Percentiles rank a stretch among this genome's conserved stretches.
Evolutionary conservation across 148 eudicot genomes (phyloP).

Genomic region (Tetragonia tetragonoides): DNA sequence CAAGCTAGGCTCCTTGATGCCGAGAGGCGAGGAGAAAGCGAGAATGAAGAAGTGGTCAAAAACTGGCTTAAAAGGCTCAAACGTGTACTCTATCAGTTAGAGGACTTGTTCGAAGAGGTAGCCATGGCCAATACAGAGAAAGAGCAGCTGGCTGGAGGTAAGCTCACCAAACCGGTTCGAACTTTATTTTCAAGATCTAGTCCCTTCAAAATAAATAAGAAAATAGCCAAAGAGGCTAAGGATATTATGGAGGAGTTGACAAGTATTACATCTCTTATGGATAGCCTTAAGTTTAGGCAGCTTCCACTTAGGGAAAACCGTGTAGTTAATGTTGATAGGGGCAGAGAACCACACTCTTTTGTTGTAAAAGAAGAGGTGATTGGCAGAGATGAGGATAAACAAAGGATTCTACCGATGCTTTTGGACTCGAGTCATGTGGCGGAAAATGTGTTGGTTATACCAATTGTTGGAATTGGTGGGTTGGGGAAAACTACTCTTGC

Average conservation of each 20-base stretch:
- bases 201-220: background rate
- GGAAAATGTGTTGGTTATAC: background rate
- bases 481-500: constrained; percentile 12
- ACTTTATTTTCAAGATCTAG: background rate
- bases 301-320: background rate
- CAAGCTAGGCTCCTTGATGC: constrained; percentile 17
- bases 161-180: background rate
- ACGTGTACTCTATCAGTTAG: background rate
- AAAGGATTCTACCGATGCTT: background rate
- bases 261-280: background rate
- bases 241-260: constrained; percentile 1
- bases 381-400: constrained; percentile 15
- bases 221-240: background rate
- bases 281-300: background rate
- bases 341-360: constrained; percentile 16
- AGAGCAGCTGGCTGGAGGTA: background rate
- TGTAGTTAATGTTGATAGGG: background rate
- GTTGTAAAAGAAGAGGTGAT: constrained; percentile 1
- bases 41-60: background rate
- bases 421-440: background rate
- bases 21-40: constrained; percentile 9
- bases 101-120: constrained; percentile 20
- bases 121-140: background rate
- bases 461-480: constrained; percentile 22
- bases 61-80: constrained; percentile 16